Evolutionary conservation across 2,329 filamentous ascomycete genomes (phyloP).

Genomic region (Fusarium tuaranense): DNA sequence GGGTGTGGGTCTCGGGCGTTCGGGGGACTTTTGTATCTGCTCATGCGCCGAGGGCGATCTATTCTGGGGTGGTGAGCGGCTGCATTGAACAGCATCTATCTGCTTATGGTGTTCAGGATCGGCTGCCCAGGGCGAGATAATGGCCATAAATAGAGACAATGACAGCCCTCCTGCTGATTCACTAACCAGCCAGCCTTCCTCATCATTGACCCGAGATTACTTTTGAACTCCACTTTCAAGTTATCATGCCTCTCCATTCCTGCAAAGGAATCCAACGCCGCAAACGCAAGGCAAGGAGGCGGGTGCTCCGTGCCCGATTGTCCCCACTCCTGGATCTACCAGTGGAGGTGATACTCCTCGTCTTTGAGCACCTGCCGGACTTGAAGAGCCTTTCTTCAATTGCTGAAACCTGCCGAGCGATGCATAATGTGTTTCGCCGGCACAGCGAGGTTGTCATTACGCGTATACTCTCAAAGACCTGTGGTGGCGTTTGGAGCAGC

Average conservation of each 20-base stretch:
- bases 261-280: not conserved
- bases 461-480: not conserved
- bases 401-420: not conserved
- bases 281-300: not conserved
- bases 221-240: not conserved
- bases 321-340: not conserved
- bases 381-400: not conserved
- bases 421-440: not conserved
- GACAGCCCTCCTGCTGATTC: not conserved
- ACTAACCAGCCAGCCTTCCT: not conserved
- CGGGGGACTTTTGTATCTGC: not conserved
- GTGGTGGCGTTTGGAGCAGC: not conserved
- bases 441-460: not conserved
- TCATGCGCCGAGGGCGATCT: not conserved
- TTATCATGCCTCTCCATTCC: not conserved
- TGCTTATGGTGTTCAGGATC: not conserved
- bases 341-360: not conserved
- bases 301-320: not conserved
- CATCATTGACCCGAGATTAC: not conserved
- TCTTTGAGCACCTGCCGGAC: not conserved
- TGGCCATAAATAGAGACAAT: not conserved
- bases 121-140: not conserved
- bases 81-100: not conserved
- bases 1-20: not conserved
- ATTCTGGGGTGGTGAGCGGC: not conserved